Evolutionary conservation across 305 asterid species (phyloP).

Genomic region (Euphrasia arctica): DNA sequence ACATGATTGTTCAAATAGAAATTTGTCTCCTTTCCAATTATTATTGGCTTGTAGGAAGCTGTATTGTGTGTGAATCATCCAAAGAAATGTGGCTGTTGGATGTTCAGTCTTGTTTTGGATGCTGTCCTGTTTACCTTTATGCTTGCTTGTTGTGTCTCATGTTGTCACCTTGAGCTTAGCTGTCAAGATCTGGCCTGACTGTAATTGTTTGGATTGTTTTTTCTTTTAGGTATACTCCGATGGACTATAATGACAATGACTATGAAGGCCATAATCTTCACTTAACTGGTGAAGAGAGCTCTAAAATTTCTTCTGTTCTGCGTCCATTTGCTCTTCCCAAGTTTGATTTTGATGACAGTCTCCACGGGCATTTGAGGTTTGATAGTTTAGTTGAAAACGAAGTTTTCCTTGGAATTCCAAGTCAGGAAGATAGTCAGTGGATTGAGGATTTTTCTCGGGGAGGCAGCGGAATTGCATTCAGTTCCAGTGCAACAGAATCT

Average conservation of each 20-base stretch:
- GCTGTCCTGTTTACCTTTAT: constrained; percentile 11
- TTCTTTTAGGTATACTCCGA: constrained; percentile 60
- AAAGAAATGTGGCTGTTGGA: neutral
- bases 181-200: constrained; percentile 18
- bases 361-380: constrained; percentile 83
- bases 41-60: constrained; percentile 17
- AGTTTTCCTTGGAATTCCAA: constrained; percentile 95
- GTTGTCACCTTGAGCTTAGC: constrained; percentile 20
- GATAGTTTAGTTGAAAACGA: constrained; percentile 98
- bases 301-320: constrained; percentile 76
- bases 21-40: constrained; percentile 16
- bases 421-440: constrained; percentile 98
- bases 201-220: constrained; percentile 21
- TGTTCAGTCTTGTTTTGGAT: constrained; percentile 2
- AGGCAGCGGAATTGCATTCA: constrained; percentile 73
- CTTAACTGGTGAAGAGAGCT: constrained; percentile 86
- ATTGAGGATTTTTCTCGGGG: constrained; percentile 95
- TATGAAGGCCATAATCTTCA: constrained; percentile 79
- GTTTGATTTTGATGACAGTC: constrained; percentile 90
- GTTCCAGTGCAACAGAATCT: constrained; percentile 78
- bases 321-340: constrained; percentile 91
- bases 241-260: constrained; percentile 96
- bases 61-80: neutral
- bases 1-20: constrained; percentile 1
- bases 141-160: constrained; percentile 16